Percentiles rank a stretch among this genome's conserved stretches.
These are phyloP conservation scores for Fonsecaea pugnacius DNA, from an alignment of 2,329 filamentous ascomycete genomes.

Conservation along the genomic window DNA sequence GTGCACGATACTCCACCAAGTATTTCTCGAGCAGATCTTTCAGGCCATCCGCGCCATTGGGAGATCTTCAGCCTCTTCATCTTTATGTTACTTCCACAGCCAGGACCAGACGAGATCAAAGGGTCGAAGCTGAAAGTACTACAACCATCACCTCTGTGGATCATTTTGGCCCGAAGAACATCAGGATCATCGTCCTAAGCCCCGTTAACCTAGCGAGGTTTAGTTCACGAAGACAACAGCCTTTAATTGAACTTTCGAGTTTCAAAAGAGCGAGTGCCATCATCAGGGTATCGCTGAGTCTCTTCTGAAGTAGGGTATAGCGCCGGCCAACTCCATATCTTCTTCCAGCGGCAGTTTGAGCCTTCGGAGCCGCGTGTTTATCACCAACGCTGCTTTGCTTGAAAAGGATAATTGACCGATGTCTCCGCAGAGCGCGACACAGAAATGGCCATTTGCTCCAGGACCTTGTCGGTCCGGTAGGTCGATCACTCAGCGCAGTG, in stretches of 20 bases:
- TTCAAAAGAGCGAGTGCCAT: not conserved
- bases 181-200: not conserved
- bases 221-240: not conserved
- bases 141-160: not conserved
- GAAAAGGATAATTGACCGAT: not conserved
- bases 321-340: not conserved
- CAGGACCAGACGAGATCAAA: not conserved
- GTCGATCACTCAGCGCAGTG: not conserved
- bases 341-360: not conserved
- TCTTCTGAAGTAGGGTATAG: not conserved
- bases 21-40: not conserved
- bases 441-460: not conserved
- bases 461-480: not conserved
- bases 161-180: not conserved
- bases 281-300: not conserved
- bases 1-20: not conserved
- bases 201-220: not conserved
- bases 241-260: not conserved
- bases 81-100: not conserved
- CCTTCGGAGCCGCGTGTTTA: not conserved
- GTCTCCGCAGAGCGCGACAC: not conserved
- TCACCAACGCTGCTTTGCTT: not conserved
- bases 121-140: not conserved
- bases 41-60: not conserved
- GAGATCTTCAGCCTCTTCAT: not conserved